Evolutionary conservation across 2,329 filamentous ascomycete genomes (phyloP).

Genomic region (Penicillium freii): DNA sequence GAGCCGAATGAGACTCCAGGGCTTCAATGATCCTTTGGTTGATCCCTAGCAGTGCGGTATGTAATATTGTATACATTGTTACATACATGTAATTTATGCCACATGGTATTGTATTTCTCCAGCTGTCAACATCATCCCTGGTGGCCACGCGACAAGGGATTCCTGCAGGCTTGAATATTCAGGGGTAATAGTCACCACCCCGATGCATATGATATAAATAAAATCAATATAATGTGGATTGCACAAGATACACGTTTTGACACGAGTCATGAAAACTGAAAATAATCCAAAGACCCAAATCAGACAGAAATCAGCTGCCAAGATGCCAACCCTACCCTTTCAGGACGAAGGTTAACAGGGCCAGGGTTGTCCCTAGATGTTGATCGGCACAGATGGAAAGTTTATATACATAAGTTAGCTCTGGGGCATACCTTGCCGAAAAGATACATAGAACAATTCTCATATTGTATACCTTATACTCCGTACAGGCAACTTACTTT

Average conservation of each 20-base stretch:
- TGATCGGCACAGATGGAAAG: conserved; percentile 1
- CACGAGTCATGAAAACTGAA: conserved; percentile 6
- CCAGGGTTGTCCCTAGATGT: not conserved
- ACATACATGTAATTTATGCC: conserved; percentile 1
- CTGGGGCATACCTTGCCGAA: conserved; percentile 3
- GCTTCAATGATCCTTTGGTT: not conserved
- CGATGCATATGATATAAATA: not conserved
- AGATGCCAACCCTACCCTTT: not conserved
- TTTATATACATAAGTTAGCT: not conserved
- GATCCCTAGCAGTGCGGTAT: not conserved
- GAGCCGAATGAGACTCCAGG: conserved; percentile 1
- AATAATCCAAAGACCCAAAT: not conserved
- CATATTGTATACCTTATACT: not conserved
- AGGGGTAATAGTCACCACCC: conserved; percentile 2
- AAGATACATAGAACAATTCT: not conserved
- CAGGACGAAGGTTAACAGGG: not conserved
- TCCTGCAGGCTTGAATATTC: conserved; percentile 17
- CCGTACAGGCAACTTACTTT: not conserved
- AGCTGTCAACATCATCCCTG: conserved; percentile 30
- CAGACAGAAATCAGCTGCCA: not conserved
- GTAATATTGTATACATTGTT: not conserved
- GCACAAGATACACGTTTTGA: not conserved
- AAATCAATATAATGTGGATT: not conserved
- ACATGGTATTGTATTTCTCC: conserved; percentile 7
- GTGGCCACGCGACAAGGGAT: conserved; percentile 28